phyloP scores from a whole-genome alignment of 83 land plant species.

The Picea mariana region DNA sequence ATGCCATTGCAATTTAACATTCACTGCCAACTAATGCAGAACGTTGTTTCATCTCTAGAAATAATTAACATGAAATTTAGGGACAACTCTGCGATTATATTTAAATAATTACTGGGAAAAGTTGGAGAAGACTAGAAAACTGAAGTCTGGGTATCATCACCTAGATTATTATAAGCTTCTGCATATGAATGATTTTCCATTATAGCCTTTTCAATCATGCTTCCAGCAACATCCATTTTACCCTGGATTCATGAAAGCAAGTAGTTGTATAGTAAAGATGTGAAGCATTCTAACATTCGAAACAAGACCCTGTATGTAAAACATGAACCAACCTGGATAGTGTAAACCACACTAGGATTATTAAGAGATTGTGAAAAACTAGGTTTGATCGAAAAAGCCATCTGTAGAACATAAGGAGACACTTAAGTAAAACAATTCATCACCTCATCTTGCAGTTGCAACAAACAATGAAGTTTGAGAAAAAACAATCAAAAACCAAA shows the following conservation, averaged over 20 bases:
- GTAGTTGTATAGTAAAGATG: background rate
- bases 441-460: background rate
- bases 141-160: slow-evolving; percentile 17
- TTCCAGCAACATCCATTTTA: slow-evolving; percentile 97
- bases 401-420: slow-evolving; percentile 40
- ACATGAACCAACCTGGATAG: slow-evolving; percentile 77
- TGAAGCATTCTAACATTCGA: background rate
- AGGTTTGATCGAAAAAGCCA: slow-evolving; percentile 92
- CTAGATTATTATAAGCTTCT: slow-evolving; percentile 97
- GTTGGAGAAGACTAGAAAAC: background rate
- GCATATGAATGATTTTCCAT: slow-evolving; percentile 93
- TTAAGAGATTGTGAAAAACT: slow-evolving; percentile 94
- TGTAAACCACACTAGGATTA: slow-evolving; percentile 97
- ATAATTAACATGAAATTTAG: background rate
- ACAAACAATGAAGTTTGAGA: background rate
- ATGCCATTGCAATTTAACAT: too few relatives aligned
- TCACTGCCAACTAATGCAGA: too few relatives aligned
- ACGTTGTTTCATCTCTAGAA: too few relatives aligned
- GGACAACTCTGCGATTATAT: background rate
- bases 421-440: background rate
- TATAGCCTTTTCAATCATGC: slow-evolving; percentile 98
- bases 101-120: background rate
- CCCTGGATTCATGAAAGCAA: slow-evolving; percentile 54
- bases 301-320: background rate
- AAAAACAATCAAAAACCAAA: background rate